Percentiles rank a stretch among this genome's conserved stretches.
phyloP scores from a whole-genome alignment of 139 green algal species.

The Haematococcus lacustris region DNA sequence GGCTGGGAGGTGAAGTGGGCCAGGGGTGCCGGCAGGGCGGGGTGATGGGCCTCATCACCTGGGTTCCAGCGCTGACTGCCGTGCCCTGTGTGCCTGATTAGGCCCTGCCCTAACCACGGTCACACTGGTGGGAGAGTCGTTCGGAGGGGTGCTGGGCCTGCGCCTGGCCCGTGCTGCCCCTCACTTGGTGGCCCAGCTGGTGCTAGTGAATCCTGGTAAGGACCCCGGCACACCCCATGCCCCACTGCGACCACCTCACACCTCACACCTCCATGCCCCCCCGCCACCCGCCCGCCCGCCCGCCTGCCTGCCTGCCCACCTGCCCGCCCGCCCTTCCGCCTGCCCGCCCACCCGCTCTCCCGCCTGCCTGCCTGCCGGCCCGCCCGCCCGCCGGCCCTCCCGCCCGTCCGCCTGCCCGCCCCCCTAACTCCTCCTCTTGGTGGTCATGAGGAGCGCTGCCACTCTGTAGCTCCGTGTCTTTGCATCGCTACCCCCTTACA shows the following conservation, averaged over 20 bases:
- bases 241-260: no score
- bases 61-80: background rate
- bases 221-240: no score
- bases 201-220: slow-evolving; percentile 59
- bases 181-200: slow-evolving; percentile 41
- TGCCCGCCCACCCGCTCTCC: no score
- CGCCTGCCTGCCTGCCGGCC: no score
- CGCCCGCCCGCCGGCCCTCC: no score
- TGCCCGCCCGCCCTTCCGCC: no score
- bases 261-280: no score
- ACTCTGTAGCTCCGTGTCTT: background rate
- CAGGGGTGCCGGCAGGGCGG: background rate
- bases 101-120: no score
- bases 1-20: background rate
- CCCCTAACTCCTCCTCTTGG: no score
- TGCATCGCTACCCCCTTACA: background rate
- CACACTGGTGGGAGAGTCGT: slow-evolving; percentile 64
- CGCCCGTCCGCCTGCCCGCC: no score
- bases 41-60: slow-evolving; percentile 6
- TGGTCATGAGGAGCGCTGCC: background rate
- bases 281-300: no score
- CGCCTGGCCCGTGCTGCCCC: slow-evolving; percentile 41
- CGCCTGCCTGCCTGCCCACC: no score
- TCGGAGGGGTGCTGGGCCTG: slow-evolving; percentile 60
- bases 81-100: background rate